Evolutionary conservation across 495 filamentous ascomycete genomes (phyloP).

Genomic region (Aspergillus leporis): DNA sequence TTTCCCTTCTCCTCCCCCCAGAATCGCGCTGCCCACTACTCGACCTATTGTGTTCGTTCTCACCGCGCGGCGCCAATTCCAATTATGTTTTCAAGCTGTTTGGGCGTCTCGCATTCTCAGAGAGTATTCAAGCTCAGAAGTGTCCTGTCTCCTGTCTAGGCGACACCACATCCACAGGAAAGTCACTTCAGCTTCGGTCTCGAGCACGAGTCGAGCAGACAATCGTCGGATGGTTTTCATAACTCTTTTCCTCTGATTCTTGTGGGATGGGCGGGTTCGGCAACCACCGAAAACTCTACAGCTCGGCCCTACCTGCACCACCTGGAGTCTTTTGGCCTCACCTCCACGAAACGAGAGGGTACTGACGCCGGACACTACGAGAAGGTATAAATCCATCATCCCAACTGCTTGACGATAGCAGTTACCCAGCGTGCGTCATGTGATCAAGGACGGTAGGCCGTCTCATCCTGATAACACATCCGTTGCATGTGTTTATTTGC

Average conservation of each 20-base stretch:
- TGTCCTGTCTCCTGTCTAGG: constrained; percentile 10
- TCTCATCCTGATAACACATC: no score
- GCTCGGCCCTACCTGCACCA: constrained; percentile 1
- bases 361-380: constrained; percentile 8
- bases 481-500: no score
- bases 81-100: constrained; percentile 5
- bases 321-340: no score
- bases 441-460: no score
- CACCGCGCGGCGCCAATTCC: not conserved
- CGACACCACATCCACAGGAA: not conserved
- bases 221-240: constrained; percentile 10
- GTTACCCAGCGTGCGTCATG: no score
- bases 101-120: not conserved
- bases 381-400: constrained; percentile 6
- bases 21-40: not conserved
- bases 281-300: constrained; percentile 5
- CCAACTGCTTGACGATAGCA: no score
- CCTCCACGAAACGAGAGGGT: constrained; percentile 2
- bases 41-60: not conserved
- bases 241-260: constrained; percentile 1
- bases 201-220: constrained; percentile 8
- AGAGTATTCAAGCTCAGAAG: constrained; percentile 8
- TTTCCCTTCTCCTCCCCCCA: not conserved
- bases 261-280: not conserved
- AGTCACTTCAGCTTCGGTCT: constrained; percentile 5